Percentiles rank a stretch among this genome's conserved stretches.
Conservation (phyloP, 2,329 filamentous ascomycete species). For the Xylaria sp. region DNA sequence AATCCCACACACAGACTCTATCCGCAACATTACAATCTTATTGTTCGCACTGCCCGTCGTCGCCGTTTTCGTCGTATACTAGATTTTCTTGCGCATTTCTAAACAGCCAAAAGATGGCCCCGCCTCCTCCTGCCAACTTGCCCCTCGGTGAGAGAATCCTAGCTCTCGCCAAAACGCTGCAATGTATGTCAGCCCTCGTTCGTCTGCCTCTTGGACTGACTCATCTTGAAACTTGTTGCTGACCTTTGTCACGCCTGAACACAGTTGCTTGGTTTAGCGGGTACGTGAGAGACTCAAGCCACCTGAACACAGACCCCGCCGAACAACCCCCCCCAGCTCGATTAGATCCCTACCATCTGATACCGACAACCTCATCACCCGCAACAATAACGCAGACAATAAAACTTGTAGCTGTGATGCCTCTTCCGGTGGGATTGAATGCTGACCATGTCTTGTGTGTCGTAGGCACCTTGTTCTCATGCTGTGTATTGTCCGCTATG, state of each 20-base stretch:
- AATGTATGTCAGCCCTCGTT: conserved; percentile 72
- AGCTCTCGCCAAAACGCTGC: conserved; percentile 83
- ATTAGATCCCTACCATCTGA: neutral
- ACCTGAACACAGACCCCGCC: neutral
- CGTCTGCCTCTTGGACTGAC: neutral
- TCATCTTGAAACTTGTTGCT: conserved; percentile 40
- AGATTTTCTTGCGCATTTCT: neutral
- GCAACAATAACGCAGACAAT: neutral
- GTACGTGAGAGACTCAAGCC: conserved; percentile 56
- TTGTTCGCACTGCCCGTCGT: too few species aligned
- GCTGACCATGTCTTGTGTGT: conserved; percentile 11
- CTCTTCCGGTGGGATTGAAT: neutral
- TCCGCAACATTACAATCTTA: too few species aligned
- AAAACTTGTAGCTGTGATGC: too few species aligned
- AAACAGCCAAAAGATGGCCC: conserved; percentile 62
- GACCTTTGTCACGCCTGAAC: conserved; percentile 39
- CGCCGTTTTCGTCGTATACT: conserved; percentile 5
- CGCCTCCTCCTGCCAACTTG: conserved; percentile 71
- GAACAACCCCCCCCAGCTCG: neutral
- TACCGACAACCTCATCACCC: neutral
- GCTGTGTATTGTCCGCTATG: conserved; percentile 80
- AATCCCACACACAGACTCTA: neutral
- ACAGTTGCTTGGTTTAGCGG: conserved; percentile 80
- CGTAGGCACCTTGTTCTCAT: conserved; percentile 84
- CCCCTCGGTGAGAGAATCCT: conserved; percentile 77